Base-by-base conservation (phyloP, 129 eudicot species). In the Artemisia annua region DNA sequence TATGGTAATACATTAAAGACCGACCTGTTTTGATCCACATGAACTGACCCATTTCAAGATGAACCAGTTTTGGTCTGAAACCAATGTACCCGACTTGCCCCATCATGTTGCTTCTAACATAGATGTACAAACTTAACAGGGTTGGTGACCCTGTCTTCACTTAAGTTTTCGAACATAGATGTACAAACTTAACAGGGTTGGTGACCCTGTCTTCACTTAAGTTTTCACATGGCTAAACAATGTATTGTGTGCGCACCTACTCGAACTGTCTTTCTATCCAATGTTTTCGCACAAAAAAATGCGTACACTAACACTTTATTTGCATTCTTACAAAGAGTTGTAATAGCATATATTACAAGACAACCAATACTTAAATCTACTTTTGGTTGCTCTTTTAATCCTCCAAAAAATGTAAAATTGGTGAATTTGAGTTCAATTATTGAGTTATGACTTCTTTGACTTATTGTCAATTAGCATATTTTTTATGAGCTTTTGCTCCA, bases 381-480 rank as follows among this genome's bases (percentile, higher is more conserved):
- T 35, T 58, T 18, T 57, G 50, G 30, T 67, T 26, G 32, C 52
- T 13, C 20, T 44, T 54, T 63, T 71, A 12, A 59, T 78, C 61
- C 54, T 71, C 28, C 55, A 69, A 32, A 78, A 78, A 70, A 16
- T 64, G 5, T 53, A 20, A 44, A 78, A 55, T 53, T 54, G 63
- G 69, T 56, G 68, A 56, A 71, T 64, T 17, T 78, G 73, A 71
- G 67, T 70, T 64, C 68, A 71, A 78, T 78, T 55, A 78, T 78
- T 71, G 73, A 71, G 67, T 71, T 55, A 28, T 55, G 59, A 53
- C 39, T 56, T 72, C 30, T 71, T 67, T 63, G 72, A 70, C 72
- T 65, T 70, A 24, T 72, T 71, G 44, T 71, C 62, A 78, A 46
- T 59, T 71, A 71, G 68, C 32, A 78, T 44, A 71, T 71, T 18